These are phyloP conservation scores for Ustilago cynodontis DNA, from an alignment of 1,284 basidiomycete genomes.

Conservation along the genomic window DNA sequence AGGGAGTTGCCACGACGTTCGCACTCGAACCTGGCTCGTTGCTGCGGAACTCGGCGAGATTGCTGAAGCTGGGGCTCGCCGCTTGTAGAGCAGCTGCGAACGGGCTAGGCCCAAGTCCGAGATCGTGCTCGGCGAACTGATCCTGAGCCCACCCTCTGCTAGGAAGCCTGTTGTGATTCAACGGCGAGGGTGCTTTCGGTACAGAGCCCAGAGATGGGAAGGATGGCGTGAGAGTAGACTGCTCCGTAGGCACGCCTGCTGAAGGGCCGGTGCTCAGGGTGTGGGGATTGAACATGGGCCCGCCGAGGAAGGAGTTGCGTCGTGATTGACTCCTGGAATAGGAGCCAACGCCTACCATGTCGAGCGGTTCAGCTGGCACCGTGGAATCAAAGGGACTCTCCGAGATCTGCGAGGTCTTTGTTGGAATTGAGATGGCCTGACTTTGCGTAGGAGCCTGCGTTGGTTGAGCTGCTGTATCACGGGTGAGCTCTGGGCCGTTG, in stretches of 20 bases:
- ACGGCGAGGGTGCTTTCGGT: neutral
- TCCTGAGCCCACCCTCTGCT: constrained; percentile 30
- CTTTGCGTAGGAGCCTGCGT: neutral
- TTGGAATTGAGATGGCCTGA: constrained; percentile 10
- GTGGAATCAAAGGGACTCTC: neutral
- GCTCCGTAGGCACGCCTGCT: neutral
- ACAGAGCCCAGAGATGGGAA: neutral
- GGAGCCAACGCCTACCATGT: constrained; percentile 61
- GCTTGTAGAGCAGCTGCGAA: constrained; percentile 45
- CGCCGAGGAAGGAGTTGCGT: constrained; percentile 53
- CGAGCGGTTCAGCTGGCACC: neutral
- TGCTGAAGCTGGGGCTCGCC: constrained; percentile 22
- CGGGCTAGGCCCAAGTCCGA: constrained; percentile 45
- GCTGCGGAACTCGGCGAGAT: constrained; percentile 5
- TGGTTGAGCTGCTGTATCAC: neutral
- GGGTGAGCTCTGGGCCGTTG: neutral
- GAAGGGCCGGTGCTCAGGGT: constrained; percentile 1
- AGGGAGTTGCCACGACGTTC: constrained; percentile 4
- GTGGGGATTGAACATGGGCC: constrained; percentile 25
- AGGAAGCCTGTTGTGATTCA: neutral
- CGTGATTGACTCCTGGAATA: constrained; percentile 49
- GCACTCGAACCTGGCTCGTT: neutral
- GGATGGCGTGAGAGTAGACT: neutral
- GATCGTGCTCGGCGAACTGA: constrained; percentile 37
- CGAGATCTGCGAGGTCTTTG: neutral